Evolutionary conservation across 495 filamentous ascomycete genomes (phyloP), one percentile per base, ranked within the genome.

Genomic region (Lentithecium fluviatile): DNA sequence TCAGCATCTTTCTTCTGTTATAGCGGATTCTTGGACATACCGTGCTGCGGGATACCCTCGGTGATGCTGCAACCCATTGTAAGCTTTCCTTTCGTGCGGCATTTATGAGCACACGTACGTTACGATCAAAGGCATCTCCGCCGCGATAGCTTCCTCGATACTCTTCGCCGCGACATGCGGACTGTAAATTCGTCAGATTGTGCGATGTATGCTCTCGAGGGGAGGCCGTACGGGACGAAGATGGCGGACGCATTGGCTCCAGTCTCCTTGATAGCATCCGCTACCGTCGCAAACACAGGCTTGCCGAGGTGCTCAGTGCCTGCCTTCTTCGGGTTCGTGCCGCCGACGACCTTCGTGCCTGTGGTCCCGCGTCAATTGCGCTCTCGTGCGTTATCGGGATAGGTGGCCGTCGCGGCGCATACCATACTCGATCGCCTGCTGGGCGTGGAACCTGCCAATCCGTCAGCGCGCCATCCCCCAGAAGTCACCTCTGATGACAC

Each of bases 251-350:
- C 92, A 56, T 80, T 89, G 59, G 92, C 92, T 67, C 91, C 91
- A 45, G 90, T 95, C 78, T 91, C 77, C 81, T 93, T 95, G 60
- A 95, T 83, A 58, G 92, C 94, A 56, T 97, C 93, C 57, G 74
- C 73, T 56, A 99, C 95, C 64, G 83, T 94, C 54, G 82, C 88
- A 76, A 97, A 99, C 65, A 99, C 95, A 17, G 94, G 94, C 59
- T 86, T 87, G 72, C 87, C 92, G 53, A 99, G 85, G 79, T 99
- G 94, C 66, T 79, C 83, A 53, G 82, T 77, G 67, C 94, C 94
- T 65, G 94, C 94, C 79, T 99, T 99, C 84, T 95, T 97, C 70
- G 94, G 94, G 78, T 97, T 97, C 73, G 91, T 97, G 70, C 94
- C 94, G 74, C 94, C 94, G 64, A 99, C 91, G 68, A 99, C 90